Evolutionary conservation across 441 rosid genomes (phyloP).

Genomic region (Geranium incanum): DNA sequence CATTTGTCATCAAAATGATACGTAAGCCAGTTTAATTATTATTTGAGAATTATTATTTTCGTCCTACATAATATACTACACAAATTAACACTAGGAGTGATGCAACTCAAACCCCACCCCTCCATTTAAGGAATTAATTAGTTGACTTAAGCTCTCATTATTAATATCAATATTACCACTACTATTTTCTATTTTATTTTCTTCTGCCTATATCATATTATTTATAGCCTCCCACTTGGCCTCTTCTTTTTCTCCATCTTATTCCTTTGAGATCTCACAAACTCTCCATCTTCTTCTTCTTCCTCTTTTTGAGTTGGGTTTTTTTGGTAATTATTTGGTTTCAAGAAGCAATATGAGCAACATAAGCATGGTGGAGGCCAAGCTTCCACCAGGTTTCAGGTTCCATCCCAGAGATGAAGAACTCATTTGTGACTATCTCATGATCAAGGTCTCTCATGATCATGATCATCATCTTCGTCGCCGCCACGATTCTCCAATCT

Average conservation of each 20-base stretch:
- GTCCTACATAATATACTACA: not conserved
- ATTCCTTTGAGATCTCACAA: not conserved
- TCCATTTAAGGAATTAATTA: not conserved
- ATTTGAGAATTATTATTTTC: not conserved
- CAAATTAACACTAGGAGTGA: not conserved
- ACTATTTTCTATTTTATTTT: not conserved
- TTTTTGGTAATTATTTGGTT: not conserved
- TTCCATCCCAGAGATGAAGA: constrained; percentile 68
- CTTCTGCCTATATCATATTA: not conserved
- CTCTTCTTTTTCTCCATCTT: not conserved
- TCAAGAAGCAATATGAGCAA: constrained; percentile 21
- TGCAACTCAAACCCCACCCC: constrained; percentile 8
- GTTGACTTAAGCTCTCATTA: not conserved
- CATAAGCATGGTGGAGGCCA: constrained; percentile 38
- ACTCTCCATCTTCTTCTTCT: not conserved
- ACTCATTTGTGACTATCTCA: constrained; percentile 54
- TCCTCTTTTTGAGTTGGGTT: not conserved
- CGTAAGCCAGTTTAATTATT: not conserved
- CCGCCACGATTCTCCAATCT: constrained; percentile 17
- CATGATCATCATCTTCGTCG: not conserved
- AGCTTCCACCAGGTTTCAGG: constrained; percentile 59
- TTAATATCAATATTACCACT: not conserved
- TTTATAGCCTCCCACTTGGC: constrained; percentile 1
- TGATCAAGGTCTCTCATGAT: constrained; percentile 29
- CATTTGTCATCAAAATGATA: not conserved